Evolutionary conservation across 2,329 filamentous ascomycete species (phyloP).

Genomic region (Clonostachys sp.): DNA sequence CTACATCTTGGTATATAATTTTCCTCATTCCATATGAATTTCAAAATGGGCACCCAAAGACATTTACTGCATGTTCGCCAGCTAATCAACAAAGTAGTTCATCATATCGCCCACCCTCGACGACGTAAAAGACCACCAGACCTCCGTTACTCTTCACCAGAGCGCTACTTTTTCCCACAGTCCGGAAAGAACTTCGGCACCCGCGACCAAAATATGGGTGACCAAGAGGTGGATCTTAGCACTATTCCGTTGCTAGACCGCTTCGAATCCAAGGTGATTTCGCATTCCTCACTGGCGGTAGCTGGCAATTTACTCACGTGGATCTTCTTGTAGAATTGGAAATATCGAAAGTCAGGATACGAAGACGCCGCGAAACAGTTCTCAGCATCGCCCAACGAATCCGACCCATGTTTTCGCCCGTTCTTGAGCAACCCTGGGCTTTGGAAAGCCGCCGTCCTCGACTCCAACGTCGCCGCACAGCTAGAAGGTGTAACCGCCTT

Average conservation of each 20-base stretch:
- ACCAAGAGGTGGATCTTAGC: constrained; percentile 78
- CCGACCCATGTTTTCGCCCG: constrained; percentile 78
- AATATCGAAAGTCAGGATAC: constrained; percentile 91
- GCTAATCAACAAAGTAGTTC: too few relatives aligned
- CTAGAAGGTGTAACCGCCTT: constrained; percentile 85
- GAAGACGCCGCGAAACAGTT: constrained; percentile 90
- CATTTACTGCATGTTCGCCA: too few relatives aligned
- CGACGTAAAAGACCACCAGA: too few relatives aligned
- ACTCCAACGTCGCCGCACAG: constrained; percentile 96
- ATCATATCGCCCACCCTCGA: too few relatives aligned
- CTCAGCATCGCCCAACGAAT: constrained; percentile 77
- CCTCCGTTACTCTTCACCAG: too few relatives aligned
- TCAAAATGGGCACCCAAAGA: too few relatives aligned
- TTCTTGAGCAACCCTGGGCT: constrained; percentile 80
- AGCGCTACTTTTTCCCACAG: too few relatives aligned
- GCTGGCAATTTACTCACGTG: too few relatives aligned
- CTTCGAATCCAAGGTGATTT: constrained; percentile 72
- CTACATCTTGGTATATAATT: too few relatives aligned
- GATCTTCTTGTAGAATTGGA: constrained; percentile 65
- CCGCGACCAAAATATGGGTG: constrained; percentile 56
- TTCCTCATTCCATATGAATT: too few relatives aligned
- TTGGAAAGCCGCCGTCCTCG: constrained; percentile 89
- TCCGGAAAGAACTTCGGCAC: too few relatives aligned
- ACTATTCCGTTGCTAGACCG: constrained; percentile 73
- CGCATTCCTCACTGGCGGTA: not conserved